A percentile compares a stretch with the other conserved stretches of the same genome.
These are phyloP conservation scores for Colletotrichum liaoningense DNA, from an alignment of 2,329 filamentous ascomycete genomes.

Conservation along the genomic window DNA sequence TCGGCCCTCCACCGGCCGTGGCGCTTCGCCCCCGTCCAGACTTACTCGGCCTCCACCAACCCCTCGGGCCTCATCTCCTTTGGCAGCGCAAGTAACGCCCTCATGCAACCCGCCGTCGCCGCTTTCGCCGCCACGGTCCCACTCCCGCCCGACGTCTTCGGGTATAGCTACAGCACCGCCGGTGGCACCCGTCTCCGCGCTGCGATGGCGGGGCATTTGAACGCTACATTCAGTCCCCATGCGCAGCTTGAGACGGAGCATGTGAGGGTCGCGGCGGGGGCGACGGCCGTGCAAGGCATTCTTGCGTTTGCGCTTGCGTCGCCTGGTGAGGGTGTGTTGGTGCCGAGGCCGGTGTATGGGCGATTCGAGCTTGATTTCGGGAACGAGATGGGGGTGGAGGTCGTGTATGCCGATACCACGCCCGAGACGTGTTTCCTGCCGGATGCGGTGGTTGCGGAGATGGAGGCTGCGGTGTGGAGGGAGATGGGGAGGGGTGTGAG, in stretches of 20 bases:
- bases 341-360: slow-evolving; percentile 57
- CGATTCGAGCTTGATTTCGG: slow-evolving; percentile 62
- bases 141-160: slow-evolving; percentile 42
- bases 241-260: slow-evolving; percentile 43
- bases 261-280: slow-evolving; percentile 48
- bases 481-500: slow-evolving; percentile 48
- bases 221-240: slow-evolving; percentile 49
- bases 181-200: slow-evolving; percentile 48
- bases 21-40: slow-evolving; percentile 24
- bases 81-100: slow-evolving; percentile 17
- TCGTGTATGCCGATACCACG: slow-evolving; percentile 58
- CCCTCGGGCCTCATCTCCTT: slow-evolving; percentile 28
- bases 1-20: slow-evolving; percentile 18
- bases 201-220: slow-evolving; percentile 50
- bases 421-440: slow-evolving; percentile 57
- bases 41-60: slow-evolving; percentile 12
- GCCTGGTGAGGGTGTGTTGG: slow-evolving; percentile 51
- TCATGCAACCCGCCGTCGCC: slow-evolving; percentile 16
- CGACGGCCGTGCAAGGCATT: slow-evolving; percentile 53
- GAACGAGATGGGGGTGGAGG: slow-evolving; percentile 48
- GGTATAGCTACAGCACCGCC: slow-evolving; percentile 49
- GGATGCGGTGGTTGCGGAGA: slow-evolving; percentile 55
- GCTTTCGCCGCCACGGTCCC: slow-evolving; percentile 18
- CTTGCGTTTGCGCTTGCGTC: slow-evolving; percentile 53
- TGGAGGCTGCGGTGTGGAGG: slow-evolving; percentile 54